phyloP scores from a whole-genome alignment of 306 rosid species.

The Dryas alaskensis region DNA sequence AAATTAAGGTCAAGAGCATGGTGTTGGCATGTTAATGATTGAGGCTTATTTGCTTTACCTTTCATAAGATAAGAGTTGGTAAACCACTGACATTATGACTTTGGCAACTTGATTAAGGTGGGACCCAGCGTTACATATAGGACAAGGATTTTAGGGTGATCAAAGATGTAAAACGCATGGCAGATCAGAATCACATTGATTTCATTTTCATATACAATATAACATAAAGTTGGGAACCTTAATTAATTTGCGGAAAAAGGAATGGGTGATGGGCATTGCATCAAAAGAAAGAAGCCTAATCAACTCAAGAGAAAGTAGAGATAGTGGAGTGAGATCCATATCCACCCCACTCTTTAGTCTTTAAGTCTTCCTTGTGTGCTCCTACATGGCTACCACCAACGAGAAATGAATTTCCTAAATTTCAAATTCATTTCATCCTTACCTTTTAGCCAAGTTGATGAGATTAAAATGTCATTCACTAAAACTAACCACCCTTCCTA shows the following conservation, averaged over 20 bases:
- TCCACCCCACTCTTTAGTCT: conserved; percentile 25
- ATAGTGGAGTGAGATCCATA: conserved; percentile 39
- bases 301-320: conserved; percentile 34
- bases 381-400: conserved; percentile 54
- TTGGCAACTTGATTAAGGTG: conserved; percentile 38
- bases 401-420: background rate
- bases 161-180: conserved; percentile 21
- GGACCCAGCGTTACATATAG: conserved; percentile 26
- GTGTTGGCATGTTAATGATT: conserved; percentile 17
- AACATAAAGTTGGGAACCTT: conserved; percentile 27
- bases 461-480: background rate
- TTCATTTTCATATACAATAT: background rate
- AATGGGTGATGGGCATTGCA: conserved; percentile 26
- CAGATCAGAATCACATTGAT: conserved; percentile 19
- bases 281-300: conserved; percentile 35
- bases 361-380: conserved; percentile 27
- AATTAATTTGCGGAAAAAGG: conserved; percentile 24
- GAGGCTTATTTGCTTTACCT: conserved; percentile 21
- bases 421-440: background rate
- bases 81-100: conserved; percentile 46
- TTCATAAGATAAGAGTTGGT: conserved; percentile 29
- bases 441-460: conserved; percentile 12
- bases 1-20: conserved; percentile 12
- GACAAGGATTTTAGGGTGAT: conserved; percentile 10
- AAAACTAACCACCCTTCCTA: background rate